These are phyloP conservation scores for Pythium plurisporium DNA, from an alignment of 352 stramenopile genomes.

Conservation along the genomic window DNA sequence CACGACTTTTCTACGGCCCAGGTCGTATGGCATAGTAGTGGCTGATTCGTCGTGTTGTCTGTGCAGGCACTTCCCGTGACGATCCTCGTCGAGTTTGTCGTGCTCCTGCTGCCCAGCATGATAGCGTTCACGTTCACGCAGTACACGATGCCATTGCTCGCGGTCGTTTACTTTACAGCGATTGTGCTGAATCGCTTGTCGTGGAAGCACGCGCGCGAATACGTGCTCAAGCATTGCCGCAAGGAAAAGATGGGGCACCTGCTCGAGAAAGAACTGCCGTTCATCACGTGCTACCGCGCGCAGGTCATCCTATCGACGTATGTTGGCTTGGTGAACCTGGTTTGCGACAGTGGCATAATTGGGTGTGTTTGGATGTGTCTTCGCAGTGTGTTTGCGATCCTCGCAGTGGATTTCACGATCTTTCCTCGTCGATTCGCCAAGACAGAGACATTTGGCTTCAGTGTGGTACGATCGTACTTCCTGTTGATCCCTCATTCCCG, in stretches of 20 bases:
- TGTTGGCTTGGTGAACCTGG: too few species aligned
- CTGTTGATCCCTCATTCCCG: neutral
- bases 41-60: neutral
- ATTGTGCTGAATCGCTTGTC: constrained; percentile 52
- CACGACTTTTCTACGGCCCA: too few species aligned
- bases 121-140: constrained; percentile 64
- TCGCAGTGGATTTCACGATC: constrained; percentile 97
- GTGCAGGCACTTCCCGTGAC: constrained; percentile 43
- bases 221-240: constrained; percentile 66
- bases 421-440: constrained; percentile 95
- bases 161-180: constrained; percentile 49
- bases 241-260: constrained; percentile 82
- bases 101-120: constrained; percentile 68
- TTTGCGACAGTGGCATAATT: too few species aligned
- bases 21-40: too few species aligned
- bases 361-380: too few species aligned
- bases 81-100: constrained; percentile 63
- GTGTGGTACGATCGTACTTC: constrained; percentile 56
- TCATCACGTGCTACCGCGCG: constrained; percentile 74
- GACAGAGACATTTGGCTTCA: constrained; percentile 95
- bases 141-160: constrained; percentile 51
- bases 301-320: constrained; percentile 85
- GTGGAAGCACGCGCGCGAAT: constrained; percentile 69
- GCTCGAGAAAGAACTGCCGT: constrained; percentile 64
- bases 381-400: constrained; percentile 85